Conservation (phyloP, 192 early-diverging fungal genomes). For the Coemansia sp. region DNA sequence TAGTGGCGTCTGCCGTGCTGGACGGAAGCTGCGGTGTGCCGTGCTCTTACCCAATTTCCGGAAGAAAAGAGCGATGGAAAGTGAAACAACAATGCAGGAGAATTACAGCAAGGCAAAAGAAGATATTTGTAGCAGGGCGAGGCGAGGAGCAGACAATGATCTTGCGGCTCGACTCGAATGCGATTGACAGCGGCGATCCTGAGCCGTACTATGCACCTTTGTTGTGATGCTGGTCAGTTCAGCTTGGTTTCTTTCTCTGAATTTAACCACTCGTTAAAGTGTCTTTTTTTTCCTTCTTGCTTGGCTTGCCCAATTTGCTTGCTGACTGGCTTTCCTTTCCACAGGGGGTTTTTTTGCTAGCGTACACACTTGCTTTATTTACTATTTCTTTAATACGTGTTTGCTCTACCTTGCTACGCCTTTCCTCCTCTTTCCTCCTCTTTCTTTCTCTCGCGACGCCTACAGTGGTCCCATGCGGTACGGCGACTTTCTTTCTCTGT, state of each 20-base stretch:
- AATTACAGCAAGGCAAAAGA: not conserved
- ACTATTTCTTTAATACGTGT: slow-evolving; percentile 1
- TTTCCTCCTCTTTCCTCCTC: not conserved
- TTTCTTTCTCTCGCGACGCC: not conserved
- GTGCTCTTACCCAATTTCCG: slow-evolving; percentile 4
- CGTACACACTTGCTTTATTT: not conserved
- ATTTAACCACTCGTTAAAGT: not conserved
- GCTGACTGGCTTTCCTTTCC: not conserved
- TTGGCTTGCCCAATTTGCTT: slow-evolving; percentile 1
- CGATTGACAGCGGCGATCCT: slow-evolving; percentile 2
- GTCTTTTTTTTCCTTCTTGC: slow-evolving; percentile 12
- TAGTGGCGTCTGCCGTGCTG: not conserved
- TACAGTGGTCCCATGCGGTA: slow-evolving; percentile 38
- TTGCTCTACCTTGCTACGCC: not conserved
- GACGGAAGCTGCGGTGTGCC: not conserved
- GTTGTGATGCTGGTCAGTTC: slow-evolving; percentile 12
- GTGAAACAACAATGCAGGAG: not conserved
- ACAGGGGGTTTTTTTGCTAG: not conserved
- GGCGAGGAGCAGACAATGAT: not conserved
- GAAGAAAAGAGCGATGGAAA: not conserved
- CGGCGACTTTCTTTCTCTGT: slow-evolving; percentile 52
- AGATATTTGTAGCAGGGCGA: not conserved
- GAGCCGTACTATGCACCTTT: not conserved
- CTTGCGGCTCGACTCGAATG: not conserved
- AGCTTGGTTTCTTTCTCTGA: no score